Evolutionary conservation across 2,329 filamentous ascomycete genomes (phyloP), one percentile per base, ranked within the genome.

Genomic region (Lecanoromycetidae sp.): DNA sequence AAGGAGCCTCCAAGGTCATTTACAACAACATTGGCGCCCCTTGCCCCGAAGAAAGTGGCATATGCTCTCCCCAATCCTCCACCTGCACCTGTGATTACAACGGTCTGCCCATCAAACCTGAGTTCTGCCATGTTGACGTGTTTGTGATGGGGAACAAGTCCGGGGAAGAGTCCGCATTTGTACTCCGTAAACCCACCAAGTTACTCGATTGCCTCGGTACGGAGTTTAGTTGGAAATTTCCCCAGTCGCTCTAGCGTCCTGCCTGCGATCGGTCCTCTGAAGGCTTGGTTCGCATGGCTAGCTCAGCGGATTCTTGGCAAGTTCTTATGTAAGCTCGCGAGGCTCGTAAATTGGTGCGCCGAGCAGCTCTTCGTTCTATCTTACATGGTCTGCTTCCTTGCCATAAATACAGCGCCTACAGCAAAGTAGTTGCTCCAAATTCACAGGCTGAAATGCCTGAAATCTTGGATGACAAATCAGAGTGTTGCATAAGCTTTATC

Each of bases 1-100:
- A 91, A 88, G 38, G 87, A 91, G 42, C 79, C 86, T 53, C 91
- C 91, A 43, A 96, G 76, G 64, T 98, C 91, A 66, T 98, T 98
- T 59, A 98, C 91, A 39, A 98, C 90, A 58, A 94, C 84, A 66
- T 83, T 93, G 57, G 87, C 91, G 60, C 91, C 91, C 62, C 90
- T 80, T 48, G 85, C 87, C 49, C 77, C 91, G 63, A 94, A 96
- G 74, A 94, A 96, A 51, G 82, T 71, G 57, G 84, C 82, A 68
- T 93, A 93, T 63, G 81, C 80, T 67, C 81, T 85, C 55, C 85
- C 85, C 48, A 91, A 42, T 55, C 86, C 86, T 65, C 83, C 85
- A 54, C 86, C 86, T 53, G 85, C 85, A 59, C 86, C 87, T 39
- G 86, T 94, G 56, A 94, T 80, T 56, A 94, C 85, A 58, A 88